Percentiles rank a stretch among this genome's conserved stretches.
These are phyloP conservation scores for Colletotrichum agaves DNA, from an alignment of 2,329 filamentous ascomycete species.

Conservation along the genomic window DNA sequence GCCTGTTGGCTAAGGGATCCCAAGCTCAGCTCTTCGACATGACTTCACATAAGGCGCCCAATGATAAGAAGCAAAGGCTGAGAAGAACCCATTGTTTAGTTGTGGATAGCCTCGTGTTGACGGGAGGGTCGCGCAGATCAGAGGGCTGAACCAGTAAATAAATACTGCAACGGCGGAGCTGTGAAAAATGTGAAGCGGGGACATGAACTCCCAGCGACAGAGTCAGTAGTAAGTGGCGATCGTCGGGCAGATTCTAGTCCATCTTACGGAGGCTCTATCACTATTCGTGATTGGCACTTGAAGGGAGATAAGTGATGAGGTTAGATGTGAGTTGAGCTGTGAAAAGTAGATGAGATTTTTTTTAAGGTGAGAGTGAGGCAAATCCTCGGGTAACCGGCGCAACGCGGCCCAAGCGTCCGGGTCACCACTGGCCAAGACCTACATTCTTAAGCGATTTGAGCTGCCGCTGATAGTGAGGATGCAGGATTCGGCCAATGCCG, in stretches of 20 bases:
- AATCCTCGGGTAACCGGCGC: slow-evolving; percentile 32
- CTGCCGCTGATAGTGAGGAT: slow-evolving; percentile 29
- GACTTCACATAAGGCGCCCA: neutral
- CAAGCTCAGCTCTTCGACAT: slow-evolving; percentile 5
- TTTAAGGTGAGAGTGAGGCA: neutral
- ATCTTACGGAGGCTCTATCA: too few species aligned
- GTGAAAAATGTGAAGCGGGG: slow-evolving; percentile 2
- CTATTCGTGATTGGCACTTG: too few species aligned
- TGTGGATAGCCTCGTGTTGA: slow-evolving; percentile 1
- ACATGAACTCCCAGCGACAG: neutral
- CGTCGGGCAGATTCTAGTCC: neutral
- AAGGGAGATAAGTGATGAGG: too few species aligned
- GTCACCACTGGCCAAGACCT: slow-evolving; percentile 14
- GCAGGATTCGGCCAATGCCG: slow-evolving; percentile 21
- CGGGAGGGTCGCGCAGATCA: neutral
- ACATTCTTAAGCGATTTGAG: slow-evolving; percentile 29
- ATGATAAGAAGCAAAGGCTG: neutral
- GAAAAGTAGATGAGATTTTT: neutral
- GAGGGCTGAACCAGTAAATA: too few species aligned
- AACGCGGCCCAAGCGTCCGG: slow-evolving; percentile 19
- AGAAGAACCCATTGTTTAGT: neutral
- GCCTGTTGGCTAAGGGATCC: slow-evolving; percentile 8
- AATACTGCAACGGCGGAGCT: neutral
- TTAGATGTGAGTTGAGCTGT: neutral
- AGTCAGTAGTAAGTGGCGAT: neutral